phyloP scores from a whole-genome alignment of 768 basidiomycete species.

The Exidia glandulosa region DNA sequence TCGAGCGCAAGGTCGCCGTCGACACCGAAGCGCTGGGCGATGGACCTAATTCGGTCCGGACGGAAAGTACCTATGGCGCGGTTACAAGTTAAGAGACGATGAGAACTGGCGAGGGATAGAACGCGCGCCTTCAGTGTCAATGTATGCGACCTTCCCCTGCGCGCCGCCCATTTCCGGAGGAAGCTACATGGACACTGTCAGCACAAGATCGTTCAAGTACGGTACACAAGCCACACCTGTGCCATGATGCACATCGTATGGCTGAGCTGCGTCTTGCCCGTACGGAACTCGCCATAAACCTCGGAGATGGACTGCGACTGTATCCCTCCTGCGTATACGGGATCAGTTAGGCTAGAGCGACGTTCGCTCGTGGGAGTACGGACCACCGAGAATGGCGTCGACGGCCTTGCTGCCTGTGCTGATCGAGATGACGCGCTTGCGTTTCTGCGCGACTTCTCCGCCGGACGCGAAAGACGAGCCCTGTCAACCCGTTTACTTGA shows the following conservation, averaged over 20 bases:
- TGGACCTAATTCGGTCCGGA: constrained; percentile 81
- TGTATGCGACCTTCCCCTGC: constrained; percentile 87
- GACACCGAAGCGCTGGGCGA: constrained; percentile 92
- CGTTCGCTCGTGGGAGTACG: too few species aligned
- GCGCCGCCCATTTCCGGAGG: constrained; percentile 87
- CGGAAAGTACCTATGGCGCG: constrained; percentile 71
- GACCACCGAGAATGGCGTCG: constrained; percentile 83
- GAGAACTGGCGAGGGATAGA: constrained; percentile 13
- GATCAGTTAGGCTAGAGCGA: background rate
- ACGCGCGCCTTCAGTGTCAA: constrained; percentile 68
- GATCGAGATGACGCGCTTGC: constrained; percentile 68
- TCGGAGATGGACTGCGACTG: constrained; percentile 92
- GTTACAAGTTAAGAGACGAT: constrained; percentile 9
- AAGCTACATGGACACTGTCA: constrained; percentile 22
- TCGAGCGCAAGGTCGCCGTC: constrained; percentile 78
- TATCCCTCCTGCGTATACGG: constrained; percentile 53
- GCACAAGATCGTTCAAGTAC: background rate
- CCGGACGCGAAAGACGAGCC: constrained; percentile 90
- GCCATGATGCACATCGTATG: constrained; percentile 90
- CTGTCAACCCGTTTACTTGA: constrained; percentile 24
- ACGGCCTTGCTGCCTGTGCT: constrained; percentile 92
- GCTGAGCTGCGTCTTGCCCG: constrained; percentile 91
- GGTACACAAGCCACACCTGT: constrained; percentile 28
- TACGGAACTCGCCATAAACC: constrained; percentile 94
- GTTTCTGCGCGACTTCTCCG: constrained; percentile 78